Conservation (phyloP, 192 early-diverging fungal genomes). For the Cetraspora pellucida region DNA sequence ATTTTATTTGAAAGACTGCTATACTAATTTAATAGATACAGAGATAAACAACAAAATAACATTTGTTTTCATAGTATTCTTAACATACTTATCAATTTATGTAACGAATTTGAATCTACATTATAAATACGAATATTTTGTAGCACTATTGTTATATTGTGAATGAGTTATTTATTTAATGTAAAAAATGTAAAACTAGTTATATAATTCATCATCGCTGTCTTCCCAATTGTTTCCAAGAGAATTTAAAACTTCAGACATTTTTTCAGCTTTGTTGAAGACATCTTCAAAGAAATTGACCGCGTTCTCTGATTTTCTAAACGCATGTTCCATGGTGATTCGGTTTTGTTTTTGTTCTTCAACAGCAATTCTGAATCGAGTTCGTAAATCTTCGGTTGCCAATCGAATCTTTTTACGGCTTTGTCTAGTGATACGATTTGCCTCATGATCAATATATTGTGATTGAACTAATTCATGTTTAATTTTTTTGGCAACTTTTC, state of each 20-base stretch:
- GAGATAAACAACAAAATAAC: too few species aligned
- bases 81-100: too few species aligned
- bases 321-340: conserved; percentile 56
- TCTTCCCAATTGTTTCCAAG: conserved; percentile 6
- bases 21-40: too few species aligned
- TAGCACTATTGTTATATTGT: too few species aligned
- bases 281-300: conserved; percentile 67
- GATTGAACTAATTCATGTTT: conserved; percentile 49
- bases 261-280: conserved; percentile 58
- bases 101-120: too few species aligned
- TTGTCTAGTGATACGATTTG: conserved; percentile 65
- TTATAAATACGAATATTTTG: too few species aligned
- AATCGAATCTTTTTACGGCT: conserved; percentile 65
- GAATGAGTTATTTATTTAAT: too few species aligned
- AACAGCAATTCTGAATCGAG: conserved; percentile 70
- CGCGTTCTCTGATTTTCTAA: conserved; percentile 65
- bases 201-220: neutral
- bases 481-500: conserved; percentile 68
- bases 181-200: too few species aligned
- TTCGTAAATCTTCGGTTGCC: conserved; percentile 73
- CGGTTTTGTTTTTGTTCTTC: conserved; percentile 70
- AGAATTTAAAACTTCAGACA: conserved; percentile 39
- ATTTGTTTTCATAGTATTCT: too few species aligned
- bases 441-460: conserved; percentile 60
- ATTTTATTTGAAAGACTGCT: too few species aligned